Base-by-base conservation (phyloP, 2,329 filamentous ascomycete genomes). In the Arthroderma uncinatum region DNA sequence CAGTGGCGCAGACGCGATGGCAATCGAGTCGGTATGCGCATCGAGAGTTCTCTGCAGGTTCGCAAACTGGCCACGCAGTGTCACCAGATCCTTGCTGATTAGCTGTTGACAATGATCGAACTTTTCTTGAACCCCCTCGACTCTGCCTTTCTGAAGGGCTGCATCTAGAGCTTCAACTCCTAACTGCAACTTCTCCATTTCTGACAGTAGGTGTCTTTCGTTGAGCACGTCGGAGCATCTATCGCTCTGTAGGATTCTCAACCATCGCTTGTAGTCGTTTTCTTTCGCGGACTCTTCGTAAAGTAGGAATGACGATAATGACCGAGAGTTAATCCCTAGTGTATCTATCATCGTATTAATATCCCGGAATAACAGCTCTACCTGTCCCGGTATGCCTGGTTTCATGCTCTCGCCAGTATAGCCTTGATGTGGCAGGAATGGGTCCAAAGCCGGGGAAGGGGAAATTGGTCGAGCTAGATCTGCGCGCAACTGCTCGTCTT, bases 291-390 rank as follows among this genome's bases (percentile, higher is more conserved):
- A 62, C 58, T 72, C 63, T 60, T 77, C 73, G 57, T 74, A 73
- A 34, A 74, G 60, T 58, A 91, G 71, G 64, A 80, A 85, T 0
- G 78, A 74, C 19, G 76, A 71, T 42, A 85, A 65, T 6, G 79
- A 83, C 14, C 92, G 81, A 4, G 87, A 83, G 67, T 97, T 97
- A 53, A 96, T 79, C 8, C 92, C 92, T 40, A 97, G 75, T 0
- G 88, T 92, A 65, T 96, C 89, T 44, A 98, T 84, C 93, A 97
- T 98, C 10, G 87, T 87, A 70, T 78, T 78, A 61, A 77, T 76
- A 58, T 78, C 76, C 10, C 75, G 73, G 60, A 77, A 78, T 2
- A 78, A 64, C 54, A 71, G 68, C 63, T 78, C 76, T 48, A 78
- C 75, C 62, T 78, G 75, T 6, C 75, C 75, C 0, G 75, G 73